Evolutionary conservation across 768 basidiomycete genomes (phyloP).

Genomic region (Omphalotus guepiniiformis): DNA sequence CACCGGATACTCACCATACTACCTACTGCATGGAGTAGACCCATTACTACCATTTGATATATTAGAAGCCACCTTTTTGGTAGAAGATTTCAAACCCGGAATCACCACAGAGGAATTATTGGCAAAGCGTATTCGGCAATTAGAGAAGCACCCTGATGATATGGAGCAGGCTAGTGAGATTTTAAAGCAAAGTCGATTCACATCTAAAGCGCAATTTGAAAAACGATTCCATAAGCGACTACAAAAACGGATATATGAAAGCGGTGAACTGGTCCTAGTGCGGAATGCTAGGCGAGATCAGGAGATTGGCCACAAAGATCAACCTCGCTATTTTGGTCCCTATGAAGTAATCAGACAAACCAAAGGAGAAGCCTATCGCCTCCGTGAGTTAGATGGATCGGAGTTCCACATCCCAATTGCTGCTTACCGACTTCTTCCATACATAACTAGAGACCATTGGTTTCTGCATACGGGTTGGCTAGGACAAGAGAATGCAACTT

Average conservation of each 20-base stretch:
- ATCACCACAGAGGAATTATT: conserved; percentile 19
- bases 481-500: no score
- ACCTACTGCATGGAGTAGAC: neutral
- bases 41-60: neutral
- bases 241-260: conserved; percentile 17
- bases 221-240: conserved; percentile 21
- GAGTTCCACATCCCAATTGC: neutral
- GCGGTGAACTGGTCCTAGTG: conserved; percentile 14
- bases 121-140: conserved; percentile 18
- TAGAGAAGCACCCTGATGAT: conserved; percentile 21
- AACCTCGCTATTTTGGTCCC: conserved; percentile 19
- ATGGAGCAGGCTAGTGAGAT: conserved; percentile 12
- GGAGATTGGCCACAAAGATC: conserved; percentile 15
- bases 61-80: neutral
- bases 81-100: neutral
- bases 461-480: no score
- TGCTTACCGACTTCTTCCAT: conserved; percentile 7
- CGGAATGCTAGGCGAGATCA: conserved; percentile 18
- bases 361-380: conserved; percentile 6
- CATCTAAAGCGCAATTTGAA: no score
- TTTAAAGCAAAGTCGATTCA: conserved; percentile 15
- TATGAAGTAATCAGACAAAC: conserved; percentile 16
- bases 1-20: neutral
- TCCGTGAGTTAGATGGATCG: conserved; percentile 9
- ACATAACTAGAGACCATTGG: no score